These are phyloP conservation scores for Backusella parvicylindrica DNA, from an alignment of 192 early-diverging fungal species.

Conservation along the genomic window DNA sequence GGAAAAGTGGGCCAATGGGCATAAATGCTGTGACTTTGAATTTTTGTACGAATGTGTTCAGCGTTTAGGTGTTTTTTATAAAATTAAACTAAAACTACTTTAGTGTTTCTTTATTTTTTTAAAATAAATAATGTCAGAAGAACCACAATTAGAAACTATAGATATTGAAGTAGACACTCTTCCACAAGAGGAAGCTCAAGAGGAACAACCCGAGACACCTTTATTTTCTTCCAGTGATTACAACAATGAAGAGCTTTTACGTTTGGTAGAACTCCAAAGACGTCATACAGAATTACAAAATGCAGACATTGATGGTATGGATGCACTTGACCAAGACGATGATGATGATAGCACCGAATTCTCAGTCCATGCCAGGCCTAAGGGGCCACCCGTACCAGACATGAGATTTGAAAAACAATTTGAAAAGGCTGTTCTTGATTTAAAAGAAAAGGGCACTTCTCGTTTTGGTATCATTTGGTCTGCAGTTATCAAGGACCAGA, in stretches of 20 bases:
- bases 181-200: neutral
- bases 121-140: neutral
- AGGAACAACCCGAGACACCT: neutral
- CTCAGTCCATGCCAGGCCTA: neutral
- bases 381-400: conserved; percentile 30
- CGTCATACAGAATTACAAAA: conserved; percentile 3
- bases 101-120: neutral
- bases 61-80: neutral
- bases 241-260: conserved; percentile 6
- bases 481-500: conserved; percentile 31
- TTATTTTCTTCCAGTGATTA: conserved; percentile 10
- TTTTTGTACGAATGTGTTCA: too few species aligned
- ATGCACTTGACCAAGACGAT: neutral
- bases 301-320: neutral
- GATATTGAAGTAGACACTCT: neutral
- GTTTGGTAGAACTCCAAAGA: conserved; percentile 12
- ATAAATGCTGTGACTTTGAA: neutral
- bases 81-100: neutral
- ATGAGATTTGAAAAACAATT: conserved; percentile 37
- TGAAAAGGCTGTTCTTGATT: conserved; percentile 11
- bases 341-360: conserved; percentile 7
- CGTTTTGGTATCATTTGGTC: conserved; percentile 19
- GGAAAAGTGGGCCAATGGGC: neutral
- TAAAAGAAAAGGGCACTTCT: conserved; percentile 11
- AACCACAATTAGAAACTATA: neutral